Conservation (phyloP, 148 eudicot species). For the Pouteria glomerata region DNA sequence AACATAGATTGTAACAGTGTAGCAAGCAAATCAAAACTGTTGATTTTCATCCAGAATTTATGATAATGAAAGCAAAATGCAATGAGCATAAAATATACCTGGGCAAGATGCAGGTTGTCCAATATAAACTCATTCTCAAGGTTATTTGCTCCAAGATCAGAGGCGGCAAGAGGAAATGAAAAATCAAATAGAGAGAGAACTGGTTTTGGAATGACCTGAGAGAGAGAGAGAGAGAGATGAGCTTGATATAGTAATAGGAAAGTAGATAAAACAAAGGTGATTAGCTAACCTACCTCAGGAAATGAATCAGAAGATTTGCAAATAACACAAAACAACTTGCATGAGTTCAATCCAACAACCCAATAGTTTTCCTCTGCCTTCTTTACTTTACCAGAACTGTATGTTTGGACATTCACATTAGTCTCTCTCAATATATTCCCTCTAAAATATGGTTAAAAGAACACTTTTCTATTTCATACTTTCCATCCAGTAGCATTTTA, state of each 20-base stretch:
- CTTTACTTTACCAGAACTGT: slow-evolving; percentile 74
- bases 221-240: neutral
- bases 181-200: slow-evolving; percentile 79
- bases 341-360: slow-evolving; percentile 75
- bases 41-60: neutral
- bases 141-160: slow-evolving; percentile 86
- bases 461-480: too few species aligned
- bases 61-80: neutral
- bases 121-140: slow-evolving; percentile 92
- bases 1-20: neutral
- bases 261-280: neutral
- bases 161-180: slow-evolving; percentile 81
- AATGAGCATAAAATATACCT: slow-evolving; percentile 38
- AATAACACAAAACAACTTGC: slow-evolving; percentile 72
- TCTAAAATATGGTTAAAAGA: too few species aligned
- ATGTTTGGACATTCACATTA: too few species aligned
- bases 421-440: too few species aligned
- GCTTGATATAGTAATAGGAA: neutral
- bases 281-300: slow-evolving; percentile 60
- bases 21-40: neutral
- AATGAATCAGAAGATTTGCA: slow-evolving; percentile 88
- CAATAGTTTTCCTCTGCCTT: slow-evolving; percentile 83
- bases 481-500: too few species aligned
- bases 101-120: slow-evolving; percentile 63
- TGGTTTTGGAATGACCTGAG: slow-evolving; percentile 85